Conservation (phyloP, 1,284 basidiomycete genomes). For the Irpex sp. region DNA sequence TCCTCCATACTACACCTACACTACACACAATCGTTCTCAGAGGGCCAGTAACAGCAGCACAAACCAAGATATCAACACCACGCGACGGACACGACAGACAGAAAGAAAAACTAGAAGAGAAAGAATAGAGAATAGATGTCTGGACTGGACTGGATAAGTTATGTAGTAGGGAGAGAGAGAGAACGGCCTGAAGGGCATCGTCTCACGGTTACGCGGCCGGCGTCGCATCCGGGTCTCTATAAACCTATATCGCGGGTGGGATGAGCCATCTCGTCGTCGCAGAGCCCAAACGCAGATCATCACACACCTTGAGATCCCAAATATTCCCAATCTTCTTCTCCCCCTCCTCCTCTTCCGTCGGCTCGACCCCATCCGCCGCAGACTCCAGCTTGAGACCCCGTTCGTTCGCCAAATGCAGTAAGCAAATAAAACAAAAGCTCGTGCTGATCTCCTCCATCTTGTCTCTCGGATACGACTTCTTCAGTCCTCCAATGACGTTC, state of each 20-base stretch:
- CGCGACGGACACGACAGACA: background rate
- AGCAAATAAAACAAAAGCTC: constrained; percentile 99
- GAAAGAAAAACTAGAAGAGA: background rate
- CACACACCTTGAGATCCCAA: constrained; percentile 77
- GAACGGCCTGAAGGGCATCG: background rate
- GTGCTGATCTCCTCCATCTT: constrained; percentile 99
- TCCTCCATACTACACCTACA: background rate
- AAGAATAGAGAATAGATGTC: background rate
- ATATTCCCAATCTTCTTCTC: constrained; percentile 73
- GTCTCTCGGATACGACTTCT: constrained; percentile 87
- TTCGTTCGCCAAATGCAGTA: constrained; percentile 95
- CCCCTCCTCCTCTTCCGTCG: constrained; percentile 32
- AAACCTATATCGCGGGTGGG: constrained; percentile 55
- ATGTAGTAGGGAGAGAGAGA: background rate
- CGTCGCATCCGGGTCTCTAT: constrained; percentile 74
- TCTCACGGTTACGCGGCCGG: constrained; percentile 59
- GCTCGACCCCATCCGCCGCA: constrained; percentile 44
- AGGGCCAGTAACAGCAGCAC: background rate
- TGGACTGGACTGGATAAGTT: background rate
- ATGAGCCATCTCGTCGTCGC: too few species aligned
- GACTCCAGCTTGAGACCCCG: constrained; percentile 88
- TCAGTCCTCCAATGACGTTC: constrained; percentile 86
- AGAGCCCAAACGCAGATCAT: too few species aligned
- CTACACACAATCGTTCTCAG: background rate
- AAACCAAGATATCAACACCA: background rate